Evolutionary conservation across 257 asterid species (phyloP).

Genomic region (Petunia secreta): DNA sequence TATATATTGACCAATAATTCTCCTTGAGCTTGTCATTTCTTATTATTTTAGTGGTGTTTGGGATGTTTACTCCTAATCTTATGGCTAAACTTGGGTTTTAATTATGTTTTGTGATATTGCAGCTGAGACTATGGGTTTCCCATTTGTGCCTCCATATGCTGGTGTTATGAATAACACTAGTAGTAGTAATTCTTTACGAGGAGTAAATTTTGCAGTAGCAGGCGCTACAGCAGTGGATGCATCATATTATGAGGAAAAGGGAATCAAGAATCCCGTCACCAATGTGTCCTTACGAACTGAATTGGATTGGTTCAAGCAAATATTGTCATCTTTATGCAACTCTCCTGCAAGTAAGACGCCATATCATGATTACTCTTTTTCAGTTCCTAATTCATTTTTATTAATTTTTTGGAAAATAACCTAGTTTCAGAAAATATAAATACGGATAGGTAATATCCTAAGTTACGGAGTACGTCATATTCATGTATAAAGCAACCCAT

Average conservation of each 20-base stretch:
- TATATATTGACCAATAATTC: too few species aligned
- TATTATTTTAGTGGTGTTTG: too few species aligned
- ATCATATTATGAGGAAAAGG: conserved; percentile 10
- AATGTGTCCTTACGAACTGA: conserved; percentile 7
- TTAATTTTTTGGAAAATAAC: too few species aligned
- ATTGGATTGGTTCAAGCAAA: conserved; percentile 24
- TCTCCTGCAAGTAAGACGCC: conserved; percentile 22
- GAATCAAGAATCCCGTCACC: background rate
- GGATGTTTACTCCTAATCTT: too few species aligned
- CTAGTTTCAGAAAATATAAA: too few species aligned
- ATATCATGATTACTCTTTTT: background rate
- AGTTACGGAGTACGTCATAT: too few species aligned
- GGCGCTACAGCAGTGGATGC: conserved; percentile 25
- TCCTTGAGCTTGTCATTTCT: too few species aligned
- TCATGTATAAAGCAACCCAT: too few species aligned
- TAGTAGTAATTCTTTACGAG: background rate
- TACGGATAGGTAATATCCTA: too few species aligned
- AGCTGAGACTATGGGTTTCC: conserved; percentile 35
- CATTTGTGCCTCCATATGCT: conserved; percentile 31
- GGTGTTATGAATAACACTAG: background rate
- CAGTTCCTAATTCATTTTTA: background rate
- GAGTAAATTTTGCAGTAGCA: conserved; percentile 38
- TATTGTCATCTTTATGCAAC: conserved; percentile 16
- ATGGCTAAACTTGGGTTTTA: too few species aligned
- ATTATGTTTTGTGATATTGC: background rate